Base-by-base conservation (phyloP, 441 rosid species). In the Croton setiger region DNA sequence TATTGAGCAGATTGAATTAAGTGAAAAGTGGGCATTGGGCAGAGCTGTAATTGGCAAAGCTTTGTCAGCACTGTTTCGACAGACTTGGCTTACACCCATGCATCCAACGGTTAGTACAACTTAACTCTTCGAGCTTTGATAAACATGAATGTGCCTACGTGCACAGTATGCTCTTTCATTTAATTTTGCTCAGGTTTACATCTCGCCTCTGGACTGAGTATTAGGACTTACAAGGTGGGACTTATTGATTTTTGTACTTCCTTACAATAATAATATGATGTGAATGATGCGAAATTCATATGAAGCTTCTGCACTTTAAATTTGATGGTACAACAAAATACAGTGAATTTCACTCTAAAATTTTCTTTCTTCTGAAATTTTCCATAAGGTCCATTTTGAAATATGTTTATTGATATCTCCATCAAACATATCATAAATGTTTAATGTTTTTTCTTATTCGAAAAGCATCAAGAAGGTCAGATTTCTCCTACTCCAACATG, bases 21-120 rank as follows among this genome's bases (percentile, higher is more conserved):
- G 67, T 70, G 76, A 80, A 74, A 86, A 79, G 78, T 80, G 83
- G 83, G 76, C 65, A 69, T 79, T 79, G 66, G 86, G 92, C 80
- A 85, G 73, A 76, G 82, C 80, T 84, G 72, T 79, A 77, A 86
- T 86, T 71, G 83, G 84, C 72, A 88, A 81, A 79, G 79, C 90
- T 78, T 80, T 90, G 74, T 85, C 98, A 56, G 79, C 79, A 57
- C 83, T 92, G 37, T 74, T 92, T 82, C 91, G 88, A 78, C 90
- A 79, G 62, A 80, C 95, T 60, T 92, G 96, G 96, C 86, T 87
- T 74, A 60, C 81, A 68, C 77, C 78, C 17, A 44, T 61, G 54
- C 76, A 75, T 73, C 65, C 64, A 23, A 41, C 58, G 87, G 88
- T 85, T 73, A 72, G 87, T 79, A 72, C 68, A 76, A 63, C 37